These are phyloP conservation scores for Fusarium dimerum DNA, from an alignment of 2,329 filamentous ascomycete genomes.

Conservation along the genomic window DNA sequence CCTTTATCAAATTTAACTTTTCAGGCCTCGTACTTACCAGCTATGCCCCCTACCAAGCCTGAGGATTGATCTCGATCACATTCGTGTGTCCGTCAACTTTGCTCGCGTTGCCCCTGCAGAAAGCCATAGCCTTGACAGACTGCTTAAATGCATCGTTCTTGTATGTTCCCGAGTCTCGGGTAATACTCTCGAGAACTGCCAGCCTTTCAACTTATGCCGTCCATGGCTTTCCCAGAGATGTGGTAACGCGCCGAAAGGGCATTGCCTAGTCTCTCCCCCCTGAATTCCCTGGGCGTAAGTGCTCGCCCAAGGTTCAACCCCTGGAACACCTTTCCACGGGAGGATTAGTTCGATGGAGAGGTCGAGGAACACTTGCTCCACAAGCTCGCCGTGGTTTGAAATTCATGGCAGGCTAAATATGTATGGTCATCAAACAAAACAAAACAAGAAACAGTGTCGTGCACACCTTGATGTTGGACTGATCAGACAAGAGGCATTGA, in stretches of 20 bases:
- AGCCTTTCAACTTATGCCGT: background rate
- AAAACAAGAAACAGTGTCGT: no score
- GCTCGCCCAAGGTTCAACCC: conserved; percentile 25
- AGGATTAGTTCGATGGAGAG: conserved; percentile 1
- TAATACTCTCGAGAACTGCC: conserved; percentile 4
- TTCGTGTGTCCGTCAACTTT: background rate
- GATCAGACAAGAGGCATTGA: no score
- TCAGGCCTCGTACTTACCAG: no score
- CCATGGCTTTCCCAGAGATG: background rate
- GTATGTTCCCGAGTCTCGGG: conserved; percentile 15
- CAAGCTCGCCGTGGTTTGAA: background rate
- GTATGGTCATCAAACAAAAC: no score
- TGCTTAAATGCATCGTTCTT: background rate
- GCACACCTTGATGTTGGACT: no score
- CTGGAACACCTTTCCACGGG: conserved; percentile 30
- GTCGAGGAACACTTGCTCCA: conserved; percentile 6
- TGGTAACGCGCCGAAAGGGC: conserved; percentile 5
- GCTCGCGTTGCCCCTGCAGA: background rate
- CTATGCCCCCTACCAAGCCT: no score
- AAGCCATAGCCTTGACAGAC: background rate
- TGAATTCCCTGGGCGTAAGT: conserved; percentile 4
- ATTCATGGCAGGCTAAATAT: no score
- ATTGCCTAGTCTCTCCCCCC: conserved; percentile 2
- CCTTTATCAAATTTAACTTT: no score
- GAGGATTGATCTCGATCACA: conserved; percentile 7